Base-by-base conservation (phyloP, 495 filamentous ascomycete genomes). In the Neurospora tetrasperma region DNA sequence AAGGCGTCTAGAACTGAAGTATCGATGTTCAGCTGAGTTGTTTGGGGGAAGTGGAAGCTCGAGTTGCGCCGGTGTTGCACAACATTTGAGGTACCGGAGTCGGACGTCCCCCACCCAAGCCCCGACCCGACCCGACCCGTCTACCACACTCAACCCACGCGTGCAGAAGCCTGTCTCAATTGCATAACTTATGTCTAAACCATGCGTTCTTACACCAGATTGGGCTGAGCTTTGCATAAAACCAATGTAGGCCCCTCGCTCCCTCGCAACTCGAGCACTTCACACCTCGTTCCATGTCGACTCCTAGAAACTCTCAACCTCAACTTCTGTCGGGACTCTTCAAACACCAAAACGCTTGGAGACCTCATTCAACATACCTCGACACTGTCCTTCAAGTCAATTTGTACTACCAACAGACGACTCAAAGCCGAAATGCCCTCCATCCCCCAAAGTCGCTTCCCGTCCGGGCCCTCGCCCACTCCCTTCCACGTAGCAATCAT, bases 401-500 rank as follows among this genome's bases (percentile, higher is more conserved):
- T 18, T 43, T 43, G 42, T 46, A 20, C n/a, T 20, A 48, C n/a
- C 70, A 74, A 23, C 23, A 70, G 7, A 41, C 35, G 3, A 27
- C 75, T 69, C 38, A 27, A 66, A 35, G 4, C 35, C 40, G 72
- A 39, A 66, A 78, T 75, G 74, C 39, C 72, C 23, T 41, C 6
- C 9, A 1, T 66, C 3, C 12, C 27, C 75, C 3, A 43, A 42
- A 14, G 27, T 44, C 39, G 40, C 71, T 69, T 20, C 12, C 35
- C 31, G 20, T 70, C 80, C 42, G 77, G 75, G 66, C 71, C 86
- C 71, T 54, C 46, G 23, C 20, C 46, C 10, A 23, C 10, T 12
- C 46, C 20, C 42, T 73, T 85, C 46, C 80, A 78, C 69, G 75
- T 90, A 71, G 88, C 88, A 71, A 88, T 91, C 69, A 79, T 90